Evolutionary conservation across 1,284 basidiomycete genomes (phyloP), one percentile per base, ranked within the genome.

Genomic region (Trametes sp.): DNA sequence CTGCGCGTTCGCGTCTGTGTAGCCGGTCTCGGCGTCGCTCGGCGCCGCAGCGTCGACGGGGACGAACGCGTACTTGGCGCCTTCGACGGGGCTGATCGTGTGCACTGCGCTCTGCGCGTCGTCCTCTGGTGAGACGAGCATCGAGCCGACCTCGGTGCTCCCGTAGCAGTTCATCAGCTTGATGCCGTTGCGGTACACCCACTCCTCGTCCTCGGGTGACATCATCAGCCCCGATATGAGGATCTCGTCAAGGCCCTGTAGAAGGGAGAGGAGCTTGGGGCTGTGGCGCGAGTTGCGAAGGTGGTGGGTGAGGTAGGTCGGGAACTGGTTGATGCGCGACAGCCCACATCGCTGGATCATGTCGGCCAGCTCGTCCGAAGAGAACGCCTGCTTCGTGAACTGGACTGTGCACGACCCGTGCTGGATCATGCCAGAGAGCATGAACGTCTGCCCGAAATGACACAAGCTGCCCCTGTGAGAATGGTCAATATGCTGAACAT

Each of bases 401-500:
- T 91, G 88, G 46, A 92, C 82, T 21, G 84, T 84, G 74, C 90
- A 92, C 11, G 87, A 79, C 10, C 87, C 90, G 70, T 90, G 84
- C 72, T 90, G 87, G 33, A 93, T 74, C 64, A 81, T 77, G 49
- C 90, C 89, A 65, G 70, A 67, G 35, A 71, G 70, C 73, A 74
- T 75, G 70, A 76, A 74, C 4, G 72, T 72, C 56, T 75, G 74
- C 5, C 71, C 74, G 60, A 76, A 75, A 49, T 76, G 74, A 56
- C 71, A 74, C 64, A 75, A 66, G 67, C 72, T 73, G 1, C 74
- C 74, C 74, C 74, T 76, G 54, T 46, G 29, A 28, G 56, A 54
- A 54, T 14, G 11, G 33, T 59, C 41, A 59, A 48, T 7, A 11
- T 26, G 57, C 44, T 57, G 51, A 21, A 38, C 9, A 57, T 45